These are phyloP conservation scores for Cavenderia fasciculata DNA, from an alignment of 78 protist genomes.

Conservation along the genomic window DNA sequence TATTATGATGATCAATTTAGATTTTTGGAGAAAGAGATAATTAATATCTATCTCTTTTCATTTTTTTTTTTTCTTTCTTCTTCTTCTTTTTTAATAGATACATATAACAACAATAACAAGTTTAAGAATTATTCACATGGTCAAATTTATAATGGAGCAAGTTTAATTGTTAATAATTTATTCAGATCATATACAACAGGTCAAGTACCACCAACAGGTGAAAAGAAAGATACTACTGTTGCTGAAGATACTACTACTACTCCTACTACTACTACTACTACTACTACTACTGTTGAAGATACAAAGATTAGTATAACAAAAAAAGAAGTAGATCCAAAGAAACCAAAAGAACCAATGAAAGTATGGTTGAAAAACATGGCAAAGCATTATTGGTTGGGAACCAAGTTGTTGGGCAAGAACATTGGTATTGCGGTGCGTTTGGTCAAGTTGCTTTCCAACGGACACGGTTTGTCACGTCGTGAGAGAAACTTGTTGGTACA, in stretches of 20 bases:
- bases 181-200: background rate
- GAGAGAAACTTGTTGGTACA: constrained; percentile 64
- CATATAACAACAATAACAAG: too few relatives aligned
- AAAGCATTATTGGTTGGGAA: constrained; percentile 74
- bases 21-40: too few relatives aligned
- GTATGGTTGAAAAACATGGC: constrained; percentile 14
- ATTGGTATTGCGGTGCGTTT: constrained; percentile 22
- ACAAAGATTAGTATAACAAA: too few relatives aligned
- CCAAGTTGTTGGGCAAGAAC: constrained; percentile 74
- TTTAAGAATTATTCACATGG: too few relatives aligned
- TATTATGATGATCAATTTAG: too few relatives aligned
- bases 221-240: too few relatives aligned
- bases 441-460: constrained; percentile 41
- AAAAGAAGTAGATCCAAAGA: background rate
- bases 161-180: too few relatives aligned
- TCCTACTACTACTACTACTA: background rate
- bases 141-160: too few relatives aligned
- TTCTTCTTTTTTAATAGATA: too few relatives aligned
- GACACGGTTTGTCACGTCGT: constrained; percentile 70
- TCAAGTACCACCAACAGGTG: background rate
- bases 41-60: too few relatives aligned
- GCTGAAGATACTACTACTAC: background rate
- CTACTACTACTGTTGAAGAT: background rate
- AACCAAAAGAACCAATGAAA: constrained; percentile 38
- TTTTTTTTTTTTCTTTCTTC: too few relatives aligned